Conservation (phyloP, 2,329 filamentous ascomycete species). For the Rutstroemia sp. region DNA sequence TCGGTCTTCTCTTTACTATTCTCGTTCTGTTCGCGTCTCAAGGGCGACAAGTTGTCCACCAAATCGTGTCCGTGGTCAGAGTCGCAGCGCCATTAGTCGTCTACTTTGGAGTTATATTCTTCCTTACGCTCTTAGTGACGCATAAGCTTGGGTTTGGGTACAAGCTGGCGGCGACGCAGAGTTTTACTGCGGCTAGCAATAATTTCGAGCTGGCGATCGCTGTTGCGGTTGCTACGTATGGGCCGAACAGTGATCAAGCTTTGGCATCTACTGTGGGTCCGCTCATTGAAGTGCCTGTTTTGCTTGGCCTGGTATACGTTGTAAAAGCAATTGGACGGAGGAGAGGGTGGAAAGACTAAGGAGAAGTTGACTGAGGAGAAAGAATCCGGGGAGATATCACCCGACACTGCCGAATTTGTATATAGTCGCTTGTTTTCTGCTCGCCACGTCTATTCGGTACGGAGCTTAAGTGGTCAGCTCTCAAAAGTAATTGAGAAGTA, state of each 20-base stretch:
- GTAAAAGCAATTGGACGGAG: slow-evolving; percentile 51
- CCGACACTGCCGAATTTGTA: too few species aligned
- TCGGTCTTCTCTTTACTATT: slow-evolving; percentile 83
- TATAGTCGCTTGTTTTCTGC: too few species aligned
- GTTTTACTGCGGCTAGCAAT: slow-evolving; percentile 84
- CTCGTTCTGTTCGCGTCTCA: slow-evolving; percentile 79
- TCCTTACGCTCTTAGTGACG: slow-evolving; percentile 54
- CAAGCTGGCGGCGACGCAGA: slow-evolving; percentile 63
- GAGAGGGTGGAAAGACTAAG: slow-evolving; percentile 29
- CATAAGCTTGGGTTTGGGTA: slow-evolving; percentile 68
- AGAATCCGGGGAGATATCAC: too few species aligned
- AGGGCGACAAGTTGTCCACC: slow-evolving; percentile 66
- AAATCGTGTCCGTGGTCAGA: slow-evolving; percentile 75
- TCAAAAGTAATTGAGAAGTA: too few species aligned
- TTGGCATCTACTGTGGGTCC: slow-evolving; percentile 78
- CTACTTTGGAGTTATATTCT: slow-evolving; percentile 74
- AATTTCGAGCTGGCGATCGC: slow-evolving; percentile 92
- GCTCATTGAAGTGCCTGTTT: slow-evolving; percentile 77
- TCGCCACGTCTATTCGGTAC: too few species aligned
- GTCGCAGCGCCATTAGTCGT: slow-evolving; percentile 75
- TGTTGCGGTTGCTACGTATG: slow-evolving; percentile 76
- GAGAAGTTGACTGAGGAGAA: background rate
- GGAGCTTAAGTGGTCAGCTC: too few species aligned
- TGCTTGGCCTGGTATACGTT: slow-evolving; percentile 70
- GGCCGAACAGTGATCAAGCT: slow-evolving; percentile 69